Conservation (phyloP, 805 yeast genomes). For the Phaffomyces antillensis region DNA sequence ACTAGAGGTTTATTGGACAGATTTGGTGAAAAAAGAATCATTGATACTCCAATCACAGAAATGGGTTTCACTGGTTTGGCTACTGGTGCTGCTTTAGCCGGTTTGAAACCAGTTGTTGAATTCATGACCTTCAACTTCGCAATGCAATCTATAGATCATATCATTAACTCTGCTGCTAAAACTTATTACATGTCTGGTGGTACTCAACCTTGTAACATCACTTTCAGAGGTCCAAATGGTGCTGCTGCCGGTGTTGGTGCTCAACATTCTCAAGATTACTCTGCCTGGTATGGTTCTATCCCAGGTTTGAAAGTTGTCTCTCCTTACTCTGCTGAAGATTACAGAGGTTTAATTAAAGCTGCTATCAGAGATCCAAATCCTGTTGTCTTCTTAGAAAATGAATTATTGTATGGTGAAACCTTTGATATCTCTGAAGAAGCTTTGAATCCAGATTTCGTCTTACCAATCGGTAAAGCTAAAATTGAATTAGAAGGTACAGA, state of each 20-base stretch:
- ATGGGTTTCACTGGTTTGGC: slow-evolving; percentile 97
- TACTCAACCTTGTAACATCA: slow-evolving; percentile 92
- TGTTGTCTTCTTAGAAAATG: slow-evolving; percentile 92
- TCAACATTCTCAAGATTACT: slow-evolving; percentile 96
- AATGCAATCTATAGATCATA: slow-evolving; percentile 99
- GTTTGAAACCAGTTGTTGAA: slow-evolving; percentile 93
- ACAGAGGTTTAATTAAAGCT: slow-evolving; percentile 91
- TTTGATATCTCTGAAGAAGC: slow-evolving; percentile 89
- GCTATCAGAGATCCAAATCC: slow-evolving; percentile 99
- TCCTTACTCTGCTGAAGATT: slow-evolving; percentile 93
- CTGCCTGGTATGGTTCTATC: slow-evolving; percentile 97
- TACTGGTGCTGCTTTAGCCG: slow-evolving; percentile 75
- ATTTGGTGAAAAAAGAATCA: slow-evolving; percentile 62
- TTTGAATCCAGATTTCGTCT: slow-evolving; percentile 75
- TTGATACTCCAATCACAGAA: slow-evolving; percentile 96
- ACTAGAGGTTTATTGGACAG: slow-evolving; percentile 91
- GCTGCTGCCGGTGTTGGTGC: slow-evolving; percentile 99
- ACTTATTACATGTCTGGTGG: slow-evolving; percentile 99
- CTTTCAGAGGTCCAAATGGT: slow-evolving; percentile 99
- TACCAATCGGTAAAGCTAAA: slow-evolving; percentile 95
- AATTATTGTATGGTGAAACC: slow-evolving; percentile 85
- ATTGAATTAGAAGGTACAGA: slow-evolving; percentile 91
- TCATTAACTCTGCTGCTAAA: slow-evolving; percentile 97
- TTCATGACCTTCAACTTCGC: slow-evolving; percentile 99
- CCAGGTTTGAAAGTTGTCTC: slow-evolving; percentile 97